phyloP scores from a whole-genome alignment of 2,329 filamentous ascomycete species.

The Sclerotinia nivalis region DNA sequence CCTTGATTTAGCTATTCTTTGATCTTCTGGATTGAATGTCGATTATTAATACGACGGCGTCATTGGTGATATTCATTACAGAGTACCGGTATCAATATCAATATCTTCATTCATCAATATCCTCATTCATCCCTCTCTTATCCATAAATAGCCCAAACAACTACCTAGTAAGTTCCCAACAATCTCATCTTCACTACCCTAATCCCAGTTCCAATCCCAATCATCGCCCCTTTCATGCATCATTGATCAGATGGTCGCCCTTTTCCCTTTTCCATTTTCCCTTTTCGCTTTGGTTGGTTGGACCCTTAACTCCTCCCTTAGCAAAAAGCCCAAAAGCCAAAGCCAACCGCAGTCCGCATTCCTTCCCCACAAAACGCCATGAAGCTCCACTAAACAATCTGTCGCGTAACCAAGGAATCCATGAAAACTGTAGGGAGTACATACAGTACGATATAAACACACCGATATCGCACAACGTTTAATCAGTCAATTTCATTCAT shows the following conservation, averaged over 20 bases:
- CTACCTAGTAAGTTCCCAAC: background rate
- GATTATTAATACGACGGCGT: background rate
- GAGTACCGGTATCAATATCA: background rate
- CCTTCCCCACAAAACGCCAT: slow-evolving; percentile 1
- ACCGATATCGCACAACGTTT: background rate
- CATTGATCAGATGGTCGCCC: background rate
- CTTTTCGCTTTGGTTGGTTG: background rate
- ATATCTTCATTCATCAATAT: too few species aligned
- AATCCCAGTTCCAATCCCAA: background rate
- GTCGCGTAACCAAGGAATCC: background rate
- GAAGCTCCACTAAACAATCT: background rate
- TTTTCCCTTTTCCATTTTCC: too few species aligned
- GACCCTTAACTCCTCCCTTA: background rate
- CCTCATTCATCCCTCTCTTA: background rate
- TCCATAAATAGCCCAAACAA: background rate
- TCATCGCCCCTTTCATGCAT: background rate
- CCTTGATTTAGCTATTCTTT: background rate
- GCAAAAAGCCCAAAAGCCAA: background rate
- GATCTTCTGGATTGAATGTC: background rate
- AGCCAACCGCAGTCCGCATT: background rate
- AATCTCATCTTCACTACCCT: background rate
- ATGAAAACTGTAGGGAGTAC: background rate
- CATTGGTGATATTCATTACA: background rate
- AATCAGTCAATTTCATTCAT: background rate
- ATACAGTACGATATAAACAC: too few species aligned